Base-by-base conservation (phyloP, 257 asterid genomes). In the Osmanthus fragrans region DNA sequence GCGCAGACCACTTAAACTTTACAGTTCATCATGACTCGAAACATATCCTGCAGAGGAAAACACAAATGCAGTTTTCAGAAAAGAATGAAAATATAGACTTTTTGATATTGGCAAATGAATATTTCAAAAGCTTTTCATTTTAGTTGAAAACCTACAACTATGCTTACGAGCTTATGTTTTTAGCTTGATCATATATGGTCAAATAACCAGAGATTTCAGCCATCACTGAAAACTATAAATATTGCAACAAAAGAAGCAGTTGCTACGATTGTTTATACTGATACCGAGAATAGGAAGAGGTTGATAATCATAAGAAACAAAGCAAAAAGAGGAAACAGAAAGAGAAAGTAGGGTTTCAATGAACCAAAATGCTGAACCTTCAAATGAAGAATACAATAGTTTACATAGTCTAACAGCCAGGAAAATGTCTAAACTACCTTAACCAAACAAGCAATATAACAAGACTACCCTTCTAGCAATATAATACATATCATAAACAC, bases 1-100 rank as follows among this genome's bases (percentile, higher is more conserved):
- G 36, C 54, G 37, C 12, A 58, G 79, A 60, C 45, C 60, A 66
- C 36, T 76, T 64, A 32, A 74, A 54, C 79, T 80, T 82, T 77
- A 92, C 73, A 92, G 79, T 82, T 91, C 97, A n/a, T 88, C 97
- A 83, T 89, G 94, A 73, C 63, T 82, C 9, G 88, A 70, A 76
- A 74, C 81, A 63, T 51, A 37, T 56, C 85, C 97, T 89, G 91
- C 89, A 76, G 70, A 73, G 73, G 79, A 82, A 76, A 76, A 64
- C 64, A 73, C 29, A 74, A 73, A 73, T 56, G 63, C 7, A 56
- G 63, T 73, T 49, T 56, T 71, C 64, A n/a, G 19, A n/a, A 33
- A 15, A 71, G 21, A 40, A 23, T 36, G 64, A 74, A 39, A 63
- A 51, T 1, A 70, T 12, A 23, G 39, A 27, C 7, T 63, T 27